Conservation (phyloP, 768 basidiomycete genomes). For the Lactarius evosmus region DNA sequence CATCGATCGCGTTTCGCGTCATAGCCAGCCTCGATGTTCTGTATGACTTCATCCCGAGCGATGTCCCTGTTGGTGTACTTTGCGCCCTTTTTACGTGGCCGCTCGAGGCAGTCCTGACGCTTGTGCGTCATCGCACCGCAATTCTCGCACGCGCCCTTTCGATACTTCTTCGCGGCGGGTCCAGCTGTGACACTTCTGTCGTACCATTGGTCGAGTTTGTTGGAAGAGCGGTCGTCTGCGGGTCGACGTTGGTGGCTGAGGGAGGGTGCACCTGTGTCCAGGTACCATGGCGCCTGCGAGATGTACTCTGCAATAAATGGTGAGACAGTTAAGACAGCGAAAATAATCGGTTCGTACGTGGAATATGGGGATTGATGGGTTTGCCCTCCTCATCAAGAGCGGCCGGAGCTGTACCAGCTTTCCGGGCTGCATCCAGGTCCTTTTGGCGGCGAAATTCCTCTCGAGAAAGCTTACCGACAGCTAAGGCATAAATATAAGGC, state of each 20-base stretch:
- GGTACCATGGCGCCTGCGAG: conserved; percentile 98
- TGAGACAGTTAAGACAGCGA: background rate
- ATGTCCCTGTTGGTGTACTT: conserved; percentile 90
- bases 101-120: conserved; percentile 87
- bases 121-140: conserved; percentile 97
- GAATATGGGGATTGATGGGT: conserved; percentile 98
- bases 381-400: conserved; percentile 93
- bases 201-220: conserved; percentile 88
- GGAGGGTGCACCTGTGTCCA: conserved; percentile 90
- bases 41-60: conserved; percentile 85
- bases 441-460: conserved; percentile 95
- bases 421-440: conserved; percentile 96
- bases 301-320: conserved; percentile 74
- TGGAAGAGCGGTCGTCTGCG: conserved; percentile 48
- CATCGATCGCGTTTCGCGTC: conserved; percentile 96
- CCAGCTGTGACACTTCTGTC: conserved; percentile 81
- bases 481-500: conserved; percentile 29
- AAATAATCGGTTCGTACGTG: conserved; percentile 57
- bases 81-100: conserved; percentile 94
- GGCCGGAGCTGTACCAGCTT: conserved; percentile 96
- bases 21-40: conserved; percentile 72
- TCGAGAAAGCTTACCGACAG: conserved; percentile 80
- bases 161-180: conserved; percentile 93
- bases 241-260: conserved; percentile 90
- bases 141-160: conserved; percentile 98